Evolutionary conservation across 2,329 filamentous ascomycete genomes (phyloP).

Genomic region (Thelonectria olida): DNA sequence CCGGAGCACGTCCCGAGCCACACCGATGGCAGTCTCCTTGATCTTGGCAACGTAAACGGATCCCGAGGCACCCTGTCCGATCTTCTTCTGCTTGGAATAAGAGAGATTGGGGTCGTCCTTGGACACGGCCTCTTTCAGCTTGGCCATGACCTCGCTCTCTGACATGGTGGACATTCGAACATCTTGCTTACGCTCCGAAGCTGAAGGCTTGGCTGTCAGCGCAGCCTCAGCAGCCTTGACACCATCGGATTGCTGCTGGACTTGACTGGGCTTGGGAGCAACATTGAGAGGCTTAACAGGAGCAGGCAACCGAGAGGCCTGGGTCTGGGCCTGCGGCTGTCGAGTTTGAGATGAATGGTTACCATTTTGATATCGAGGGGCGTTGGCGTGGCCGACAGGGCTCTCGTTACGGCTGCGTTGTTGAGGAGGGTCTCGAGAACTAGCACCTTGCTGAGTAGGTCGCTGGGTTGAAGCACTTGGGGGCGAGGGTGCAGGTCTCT

Average conservation of each 20-base stretch:
- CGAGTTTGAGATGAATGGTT: slow-evolving; percentile 61
- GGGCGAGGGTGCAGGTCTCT: slow-evolving; percentile 83
- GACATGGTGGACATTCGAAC: slow-evolving; percentile 99
- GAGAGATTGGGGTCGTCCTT: slow-evolving; percentile 94
- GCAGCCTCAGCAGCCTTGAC: slow-evolving; percentile 92
- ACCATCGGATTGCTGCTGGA: slow-evolving; percentile 66
- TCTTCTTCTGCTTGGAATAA: slow-evolving; percentile 99
- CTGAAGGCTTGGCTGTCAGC: slow-evolving; percentile 81
- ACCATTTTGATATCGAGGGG: slow-evolving; percentile 68
- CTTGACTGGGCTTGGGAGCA: slow-evolving; percentile 67
- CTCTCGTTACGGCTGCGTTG: slow-evolving; percentile 59
- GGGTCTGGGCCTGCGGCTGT: slow-evolving; percentile 55
- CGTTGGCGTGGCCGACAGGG: slow-evolving; percentile 54
- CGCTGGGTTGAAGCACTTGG: slow-evolving; percentile 52
- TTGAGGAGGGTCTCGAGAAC: slow-evolving; percentile 54
- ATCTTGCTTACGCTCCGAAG: slow-evolving; percentile 83
- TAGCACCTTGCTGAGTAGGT: slow-evolving; percentile 62
- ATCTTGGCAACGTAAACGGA: slow-evolving; percentile 98
- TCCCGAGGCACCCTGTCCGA: slow-evolving; percentile 96
- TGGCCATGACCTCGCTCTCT: slow-evolving; percentile 96
- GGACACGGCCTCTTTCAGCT: slow-evolving; percentile 91
- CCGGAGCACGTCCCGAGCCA: slow-evolving; percentile 81
- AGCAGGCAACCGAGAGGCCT: slow-evolving; percentile 62
- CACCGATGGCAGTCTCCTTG: slow-evolving; percentile 87
- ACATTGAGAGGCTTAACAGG: slow-evolving; percentile 84